Base-by-base conservation (phyloP, 768 basidiomycete species). In the Collybia mongolica region DNA sequence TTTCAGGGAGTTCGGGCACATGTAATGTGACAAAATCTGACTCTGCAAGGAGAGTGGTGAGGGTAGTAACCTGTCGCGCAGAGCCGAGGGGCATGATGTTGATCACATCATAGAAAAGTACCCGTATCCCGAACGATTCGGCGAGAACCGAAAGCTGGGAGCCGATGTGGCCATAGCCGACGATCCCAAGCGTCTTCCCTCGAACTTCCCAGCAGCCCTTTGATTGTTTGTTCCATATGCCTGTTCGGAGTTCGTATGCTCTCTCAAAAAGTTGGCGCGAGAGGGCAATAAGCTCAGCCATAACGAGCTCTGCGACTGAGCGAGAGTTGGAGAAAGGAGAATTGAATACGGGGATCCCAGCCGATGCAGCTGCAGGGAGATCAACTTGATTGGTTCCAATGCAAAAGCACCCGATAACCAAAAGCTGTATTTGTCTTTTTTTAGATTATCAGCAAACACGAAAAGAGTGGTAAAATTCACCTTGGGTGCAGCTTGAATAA, bases 321-420 rank as follows among this genome's bases (percentile, higher is more conserved):
- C 97, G 91, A 26, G 97, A 98, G 76, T 97, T 98, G 65, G 93
- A 95, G 73, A 95, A 96, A 29, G 97, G 97, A 5, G 97, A 98
- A 70, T 99, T 99, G 80, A 99, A 99, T 48, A 99, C 96, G 23
- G 96, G 93, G 57, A 99, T 89, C 51, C 97, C 97, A 46, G 90
- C 83, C 47, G 82, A 82, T 29, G 88, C 84, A 20, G 95, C 93
- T 2, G 88, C 83, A 44, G 65, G 53, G 40, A 99, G 84, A 65
- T 98, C 94, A 57, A 98, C 97, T 69, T 98, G 97, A 70, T 98
- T 98, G 46, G 93, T 95, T 44, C 97, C 97, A 57, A 99, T 99
- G 72, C 97, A 99, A 81, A 99, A 99, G 69, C 97, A 99, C 9
- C 97, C 96, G 55, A 98, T 93, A 62, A 87, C 91, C 11, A 98